Evolutionary conservation across 2,329 filamentous ascomycete genomes (phyloP).

Genomic region (Monilinia fructigena): DNA sequence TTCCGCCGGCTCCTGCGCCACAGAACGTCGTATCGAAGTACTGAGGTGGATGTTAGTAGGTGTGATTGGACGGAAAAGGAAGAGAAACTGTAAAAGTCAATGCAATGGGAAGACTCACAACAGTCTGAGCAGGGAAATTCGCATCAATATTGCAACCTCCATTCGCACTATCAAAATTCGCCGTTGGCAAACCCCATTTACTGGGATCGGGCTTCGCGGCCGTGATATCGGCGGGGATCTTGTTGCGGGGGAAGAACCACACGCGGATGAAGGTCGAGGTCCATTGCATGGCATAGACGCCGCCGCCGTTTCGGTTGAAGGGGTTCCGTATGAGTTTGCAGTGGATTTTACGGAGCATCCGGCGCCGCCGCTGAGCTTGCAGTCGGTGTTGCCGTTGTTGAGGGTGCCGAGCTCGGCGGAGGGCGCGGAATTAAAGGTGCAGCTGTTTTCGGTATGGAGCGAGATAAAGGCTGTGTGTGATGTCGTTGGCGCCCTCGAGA

Average conservation of each 20-base stretch:
- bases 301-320: conserved; percentile 40
- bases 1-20: conserved; percentile 75
- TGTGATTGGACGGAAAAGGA: not conserved
- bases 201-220: conserved; percentile 59
- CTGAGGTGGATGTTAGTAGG: conserved; percentile 17
- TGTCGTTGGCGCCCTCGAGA: conserved; percentile 59
- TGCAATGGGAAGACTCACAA: conserved; percentile 48
- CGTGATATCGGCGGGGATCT: conserved; percentile 68
- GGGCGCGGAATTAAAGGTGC: conserved; percentile 29
- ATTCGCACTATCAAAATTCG: conserved; percentile 52
- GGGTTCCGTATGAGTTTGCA: conserved; percentile 40
- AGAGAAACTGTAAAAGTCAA: not conserved
- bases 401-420: conserved; percentile 22
- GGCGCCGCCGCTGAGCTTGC: conserved; percentile 43
- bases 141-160: conserved; percentile 65
- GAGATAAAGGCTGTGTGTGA: conserved; percentile 27
- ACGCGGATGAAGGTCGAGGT: conserved; percentile 47
- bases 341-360: conserved; percentile 42
- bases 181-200: conserved; percentile 66
- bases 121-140: conserved; percentile 69
- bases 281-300: conserved; percentile 61
- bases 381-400: conserved; percentile 44
- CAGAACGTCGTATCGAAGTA: conserved; percentile 79
- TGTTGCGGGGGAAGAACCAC: conserved; percentile 60
- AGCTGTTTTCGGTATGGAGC: conserved; percentile 29